Percentiles rank a stretch among this genome's conserved stretches.
Conservation (phyloP, 345 rosid genomes). For the Gossypium rotundifolium region DNA sequence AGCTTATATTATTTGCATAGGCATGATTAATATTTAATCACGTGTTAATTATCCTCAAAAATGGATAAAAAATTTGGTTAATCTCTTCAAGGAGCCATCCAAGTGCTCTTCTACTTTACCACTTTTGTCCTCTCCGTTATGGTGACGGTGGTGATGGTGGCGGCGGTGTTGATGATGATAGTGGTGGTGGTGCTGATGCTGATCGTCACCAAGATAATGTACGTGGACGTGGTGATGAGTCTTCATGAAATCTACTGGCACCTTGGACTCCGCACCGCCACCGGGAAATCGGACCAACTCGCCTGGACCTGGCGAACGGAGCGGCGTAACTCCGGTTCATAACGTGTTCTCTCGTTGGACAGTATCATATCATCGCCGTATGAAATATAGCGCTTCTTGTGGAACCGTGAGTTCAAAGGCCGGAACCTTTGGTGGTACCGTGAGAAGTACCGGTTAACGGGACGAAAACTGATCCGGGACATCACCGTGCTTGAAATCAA, state of each 20-base stretch:
- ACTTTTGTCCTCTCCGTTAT: conserved; percentile 8
- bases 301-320: conserved; percentile 12
- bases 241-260: conserved; percentile 5
- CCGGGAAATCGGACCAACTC: conserved; percentile 28
- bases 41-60: conserved; percentile 24
- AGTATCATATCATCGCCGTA: conserved; percentile 38
- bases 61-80: conserved; percentile 39
- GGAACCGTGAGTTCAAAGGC: conserved; percentile 16
- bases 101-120: conserved; percentile 1
- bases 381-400: conserved; percentile 10
- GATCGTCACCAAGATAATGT: neutral
- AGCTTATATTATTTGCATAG: neutral
- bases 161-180: neutral
- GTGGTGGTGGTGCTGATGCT: conserved; percentile 15
- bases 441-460: conserved; percentile 33
- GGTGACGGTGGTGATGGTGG: conserved; percentile 15
- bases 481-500: neutral
- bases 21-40: neutral
- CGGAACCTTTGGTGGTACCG: conserved; percentile 22
- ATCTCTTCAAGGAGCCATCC: conserved; percentile 25
- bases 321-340: conserved; percentile 6
- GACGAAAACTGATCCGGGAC: conserved; percentile 21
- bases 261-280: neutral
- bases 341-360: conserved; percentile 1
- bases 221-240: neutral